phyloP scores from a whole-genome alignment of 2,329 filamentous ascomycete species.

The Apiospora aurea region DNA sequence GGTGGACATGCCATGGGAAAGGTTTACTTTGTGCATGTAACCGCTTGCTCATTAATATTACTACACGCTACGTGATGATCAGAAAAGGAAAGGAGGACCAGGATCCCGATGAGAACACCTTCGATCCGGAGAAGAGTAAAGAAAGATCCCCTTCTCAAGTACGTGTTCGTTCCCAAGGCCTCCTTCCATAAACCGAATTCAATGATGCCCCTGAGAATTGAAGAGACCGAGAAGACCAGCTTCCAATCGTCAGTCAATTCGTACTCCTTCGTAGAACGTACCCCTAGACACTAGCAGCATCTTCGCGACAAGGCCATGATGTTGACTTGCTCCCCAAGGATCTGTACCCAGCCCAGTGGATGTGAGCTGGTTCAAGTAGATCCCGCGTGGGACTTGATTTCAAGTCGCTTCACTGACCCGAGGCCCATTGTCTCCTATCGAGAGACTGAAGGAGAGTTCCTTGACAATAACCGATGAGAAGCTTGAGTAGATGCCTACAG shows the following conservation, averaged over 20 bases:
- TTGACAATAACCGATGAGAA: background rate
- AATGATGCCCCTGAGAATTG: background rate
- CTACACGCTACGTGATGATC: constrained; percentile 9
- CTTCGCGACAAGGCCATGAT: too few relatives aligned
- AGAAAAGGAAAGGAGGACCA: background rate
- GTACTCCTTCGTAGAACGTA: background rate
- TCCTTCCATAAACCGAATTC: background rate
- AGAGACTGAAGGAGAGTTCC: background rate
- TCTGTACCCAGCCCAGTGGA: background rate
- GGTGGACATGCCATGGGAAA: background rate
- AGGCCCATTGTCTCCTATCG: too few relatives aligned
- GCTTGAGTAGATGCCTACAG: background rate
- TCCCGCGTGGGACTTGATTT: background rate
- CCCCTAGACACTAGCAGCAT: background rate
- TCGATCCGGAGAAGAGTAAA: background rate
- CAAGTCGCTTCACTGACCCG: too few relatives aligned
- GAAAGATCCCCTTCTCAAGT: background rate
- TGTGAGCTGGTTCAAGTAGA: background rate
- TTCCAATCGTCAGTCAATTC: background rate
- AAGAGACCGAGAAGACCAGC: background rate
- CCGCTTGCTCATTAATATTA: background rate
- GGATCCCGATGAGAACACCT: background rate
- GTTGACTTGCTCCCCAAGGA: background rate
- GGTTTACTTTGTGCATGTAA: background rate
- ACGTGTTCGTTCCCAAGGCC: background rate